phyloP scores from a whole-genome alignment of 2,329 filamentous ascomycete species.

The Curvularia sp. region DNA sequence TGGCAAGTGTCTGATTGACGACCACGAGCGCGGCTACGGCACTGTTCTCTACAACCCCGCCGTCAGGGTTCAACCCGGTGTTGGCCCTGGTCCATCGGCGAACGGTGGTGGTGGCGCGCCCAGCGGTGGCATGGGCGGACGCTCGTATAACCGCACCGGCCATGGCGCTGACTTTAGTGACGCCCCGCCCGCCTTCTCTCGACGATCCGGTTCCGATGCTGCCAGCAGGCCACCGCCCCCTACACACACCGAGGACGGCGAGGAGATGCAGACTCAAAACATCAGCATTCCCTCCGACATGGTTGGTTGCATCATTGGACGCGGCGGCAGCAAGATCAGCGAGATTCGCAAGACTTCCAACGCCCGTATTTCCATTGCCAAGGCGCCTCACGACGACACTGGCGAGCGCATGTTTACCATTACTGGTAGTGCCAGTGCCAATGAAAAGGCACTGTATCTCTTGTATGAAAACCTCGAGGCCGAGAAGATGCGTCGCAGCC shows the following conservation, averaged over 20 bases:
- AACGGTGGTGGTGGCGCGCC: constrained; percentile 63
- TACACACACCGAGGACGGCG: constrained; percentile 92
- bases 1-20: constrained; percentile 96
- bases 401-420: constrained; percentile 99
- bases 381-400: constrained; percentile 94
- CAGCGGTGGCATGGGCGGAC: constrained; percentile 60
- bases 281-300: constrained; percentile 99
- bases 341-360: constrained; percentile 97
- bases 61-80: constrained; percentile 77
- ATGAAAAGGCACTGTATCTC: constrained; percentile 94
- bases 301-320: constrained; percentile 99
- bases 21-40: constrained; percentile 95
- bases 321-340: constrained; percentile 94
- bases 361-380: constrained; percentile 96
- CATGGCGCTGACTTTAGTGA: constrained; percentile 98
- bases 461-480: constrained; percentile 98
- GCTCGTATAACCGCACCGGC: constrained; percentile 86
- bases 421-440: constrained; percentile 90
- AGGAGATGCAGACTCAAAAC: constrained; percentile 98
- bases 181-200: constrained; percentile 69
- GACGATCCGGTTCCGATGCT: constrained; percentile 84
- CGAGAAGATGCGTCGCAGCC: constrained; percentile 97
- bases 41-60: constrained; percentile 98
- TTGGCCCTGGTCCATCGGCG: constrained; percentile 58
- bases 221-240: constrained; percentile 77